These are phyloP conservation scores for Pisolithus sp. DNA, from an alignment of 768 basidiomycete genomes.

Conservation along the genomic window DNA sequence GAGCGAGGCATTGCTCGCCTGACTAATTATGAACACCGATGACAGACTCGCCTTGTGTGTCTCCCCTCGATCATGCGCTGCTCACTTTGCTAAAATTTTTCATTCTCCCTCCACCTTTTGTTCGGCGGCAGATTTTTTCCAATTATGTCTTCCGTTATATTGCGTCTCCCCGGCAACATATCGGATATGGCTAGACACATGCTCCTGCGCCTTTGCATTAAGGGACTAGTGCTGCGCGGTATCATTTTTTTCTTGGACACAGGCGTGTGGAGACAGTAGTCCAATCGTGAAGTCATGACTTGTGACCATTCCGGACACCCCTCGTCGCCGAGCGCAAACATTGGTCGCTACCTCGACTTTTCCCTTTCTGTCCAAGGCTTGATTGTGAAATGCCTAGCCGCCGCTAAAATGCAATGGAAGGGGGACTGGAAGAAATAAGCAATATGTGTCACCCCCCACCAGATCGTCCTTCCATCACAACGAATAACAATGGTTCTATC, in stretches of 20 bases:
- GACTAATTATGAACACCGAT: conserved; percentile 24
- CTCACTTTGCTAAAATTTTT: conserved; percentile 4
- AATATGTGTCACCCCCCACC: conserved; percentile 13
- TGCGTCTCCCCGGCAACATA: conserved; percentile 21
- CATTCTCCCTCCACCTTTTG: conserved; percentile 14
- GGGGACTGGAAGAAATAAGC: conserved; percentile 16
- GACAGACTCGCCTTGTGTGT: conserved; percentile 6
- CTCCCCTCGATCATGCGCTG: conserved; percentile 14
- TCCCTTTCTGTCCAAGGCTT: conserved; percentile 15
- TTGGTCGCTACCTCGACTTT: conserved; percentile 11
- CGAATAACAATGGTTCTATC: conserved; percentile 18
- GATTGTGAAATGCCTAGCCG: conserved; percentile 18
- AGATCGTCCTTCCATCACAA: conserved; percentile 15
- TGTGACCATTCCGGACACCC: conserved; percentile 19
- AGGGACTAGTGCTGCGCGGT: conserved; percentile 19
- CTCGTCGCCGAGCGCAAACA: conserved; percentile 21
- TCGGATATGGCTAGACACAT: conserved; percentile 20
- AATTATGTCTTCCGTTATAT: conserved; percentile 11
- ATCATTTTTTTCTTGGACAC: conserved; percentile 20
- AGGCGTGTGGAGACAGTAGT: conserved; percentile 17
- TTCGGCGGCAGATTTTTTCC: conserved; percentile 21
- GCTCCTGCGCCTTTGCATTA: conserved; percentile 22
- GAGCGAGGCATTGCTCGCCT: conserved; percentile 26
- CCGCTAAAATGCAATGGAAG: conserved; percentile 31
- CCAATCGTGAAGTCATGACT: conserved; percentile 13